Evolutionary conservation across 495 filamentous ascomycete species (phyloP).

Genomic region (Trichoderma virens): DNA sequence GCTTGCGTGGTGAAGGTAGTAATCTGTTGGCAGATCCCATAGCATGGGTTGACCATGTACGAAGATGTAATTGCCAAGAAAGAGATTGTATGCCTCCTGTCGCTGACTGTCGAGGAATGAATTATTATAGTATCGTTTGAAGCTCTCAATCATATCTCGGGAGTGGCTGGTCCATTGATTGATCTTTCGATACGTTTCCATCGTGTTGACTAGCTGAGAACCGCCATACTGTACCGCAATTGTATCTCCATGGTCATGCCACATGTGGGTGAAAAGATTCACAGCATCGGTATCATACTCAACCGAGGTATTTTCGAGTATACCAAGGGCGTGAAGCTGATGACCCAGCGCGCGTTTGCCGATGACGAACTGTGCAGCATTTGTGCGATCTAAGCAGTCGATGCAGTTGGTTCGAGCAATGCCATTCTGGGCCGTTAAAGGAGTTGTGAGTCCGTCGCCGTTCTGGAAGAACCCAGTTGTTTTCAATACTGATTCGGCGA

Average conservation of each 20-base stretch:
- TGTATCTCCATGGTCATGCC: conserved; percentile 92
- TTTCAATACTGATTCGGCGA: conserved; percentile 76
- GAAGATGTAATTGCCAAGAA: conserved; percentile 94
- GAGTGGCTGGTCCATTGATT: conserved; percentile 98
- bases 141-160: conserved; percentile 97
- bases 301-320: conserved; percentile 69
- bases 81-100: conserved; percentile 96
- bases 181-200: conserved; percentile 97
- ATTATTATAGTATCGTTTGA: conserved; percentile 99
- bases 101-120: conserved; percentile 93
- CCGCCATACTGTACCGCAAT: conserved; percentile 98
- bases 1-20: conserved; percentile 89
- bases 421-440: conserved; percentile 75
- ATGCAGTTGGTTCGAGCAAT: conserved; percentile 96
- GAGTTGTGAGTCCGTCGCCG: conserved; percentile 56
- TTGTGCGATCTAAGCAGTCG: conserved; percentile 92
- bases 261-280: conserved; percentile 96
- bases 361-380: conserved; percentile 95
- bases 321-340: conserved; percentile 86
- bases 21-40: conserved; percentile 93
- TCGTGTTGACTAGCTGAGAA: conserved; percentile 95
- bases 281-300: conserved; percentile 94
- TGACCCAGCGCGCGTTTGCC: conserved; percentile 91
- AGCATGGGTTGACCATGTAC: conserved; percentile 88
- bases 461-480: conserved; percentile 94